These are phyloP conservation scores for Cladosporium halotolerans DNA, from an alignment of 2,329 filamentous ascomycete genomes.

Conservation along the genomic window DNA sequence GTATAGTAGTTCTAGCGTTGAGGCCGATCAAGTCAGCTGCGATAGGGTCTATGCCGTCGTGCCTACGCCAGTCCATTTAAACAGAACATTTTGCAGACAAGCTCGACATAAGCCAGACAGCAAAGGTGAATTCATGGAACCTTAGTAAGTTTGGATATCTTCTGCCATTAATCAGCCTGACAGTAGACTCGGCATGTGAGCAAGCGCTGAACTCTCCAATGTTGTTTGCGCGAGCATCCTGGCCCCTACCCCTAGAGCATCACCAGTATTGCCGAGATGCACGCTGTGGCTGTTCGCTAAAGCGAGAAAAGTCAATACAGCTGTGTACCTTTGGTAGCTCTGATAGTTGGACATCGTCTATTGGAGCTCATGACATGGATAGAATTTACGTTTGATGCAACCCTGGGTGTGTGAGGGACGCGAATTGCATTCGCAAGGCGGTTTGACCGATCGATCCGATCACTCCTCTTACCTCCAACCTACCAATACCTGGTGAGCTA, in stretches of 20 bases:
- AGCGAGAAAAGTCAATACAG: not conserved
- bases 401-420: constrained; percentile 1
- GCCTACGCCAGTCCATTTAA: no score
- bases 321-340: not conserved
- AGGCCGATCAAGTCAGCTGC: no score
- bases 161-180: not conserved
- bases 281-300: not conserved
- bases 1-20: no score
- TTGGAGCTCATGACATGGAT: constrained; percentile 1
- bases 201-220: not conserved
- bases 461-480: not conserved
- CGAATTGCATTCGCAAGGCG: not conserved
- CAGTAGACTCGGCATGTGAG: not conserved
- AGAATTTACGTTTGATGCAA: not conserved
- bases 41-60: no score
- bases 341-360: not conserved
- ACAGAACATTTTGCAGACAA: no score
- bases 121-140: no score
- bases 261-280: not conserved
- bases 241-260: not conserved
- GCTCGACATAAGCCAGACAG: no score
- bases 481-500: not conserved
- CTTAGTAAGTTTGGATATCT: not conserved
- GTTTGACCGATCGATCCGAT: not conserved
- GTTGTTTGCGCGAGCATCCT: not conserved